Percentiles rank a stretch among this genome's conserved stretches.
phyloP scores from a whole-genome alignment of 2,329 filamentous ascomycete species.

The Graphilbum sp. region DNA sequence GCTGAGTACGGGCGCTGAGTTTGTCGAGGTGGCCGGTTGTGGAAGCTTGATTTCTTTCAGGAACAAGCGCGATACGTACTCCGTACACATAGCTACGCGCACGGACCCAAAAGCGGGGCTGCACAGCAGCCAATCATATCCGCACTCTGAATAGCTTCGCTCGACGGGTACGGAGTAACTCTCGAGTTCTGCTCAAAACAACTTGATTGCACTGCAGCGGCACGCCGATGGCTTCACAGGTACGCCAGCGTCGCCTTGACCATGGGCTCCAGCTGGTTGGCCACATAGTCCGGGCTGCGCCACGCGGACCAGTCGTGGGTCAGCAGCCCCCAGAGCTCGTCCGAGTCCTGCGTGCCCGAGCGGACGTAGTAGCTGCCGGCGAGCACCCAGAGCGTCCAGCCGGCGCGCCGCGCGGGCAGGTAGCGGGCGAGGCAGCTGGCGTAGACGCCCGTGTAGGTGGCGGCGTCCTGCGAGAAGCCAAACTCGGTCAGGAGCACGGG shows the following conservation, averaged over 20 bases:
- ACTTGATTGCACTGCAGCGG: too few relatives aligned
- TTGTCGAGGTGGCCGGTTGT: too few relatives aligned
- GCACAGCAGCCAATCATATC: too few relatives aligned
- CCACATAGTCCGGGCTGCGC: constrained; percentile 26
- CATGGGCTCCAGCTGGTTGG: constrained; percentile 23
- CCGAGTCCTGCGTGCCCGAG: constrained; percentile 32
- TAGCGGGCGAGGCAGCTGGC: constrained; percentile 33
- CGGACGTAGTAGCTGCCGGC: constrained; percentile 42
- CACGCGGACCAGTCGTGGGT: constrained; percentile 37
- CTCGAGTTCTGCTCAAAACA: too few relatives aligned
- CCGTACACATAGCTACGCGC: too few relatives aligned
- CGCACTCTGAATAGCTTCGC: too few relatives aligned
- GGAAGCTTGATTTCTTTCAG: too few relatives aligned
- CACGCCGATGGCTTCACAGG: too few relatives aligned
- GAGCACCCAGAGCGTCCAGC: constrained; percentile 44
- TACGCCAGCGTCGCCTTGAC: constrained; percentile 16
- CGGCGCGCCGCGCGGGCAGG: constrained; percentile 29
- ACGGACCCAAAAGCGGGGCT: too few relatives aligned
- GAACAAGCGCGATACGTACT: too few relatives aligned
- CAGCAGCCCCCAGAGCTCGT: constrained; percentile 40
- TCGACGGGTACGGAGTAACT: too few relatives aligned
- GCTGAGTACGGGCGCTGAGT: too few relatives aligned
- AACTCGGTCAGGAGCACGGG: constrained; percentile 37
- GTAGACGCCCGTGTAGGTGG: constrained; percentile 31
- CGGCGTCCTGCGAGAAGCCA: constrained; percentile 32